A percentile compares a stretch with the other conserved stretches of the same genome.
Conservation (phyloP, 2,329 filamentous ascomycete species). For the Sclerotinia minor region DNA sequence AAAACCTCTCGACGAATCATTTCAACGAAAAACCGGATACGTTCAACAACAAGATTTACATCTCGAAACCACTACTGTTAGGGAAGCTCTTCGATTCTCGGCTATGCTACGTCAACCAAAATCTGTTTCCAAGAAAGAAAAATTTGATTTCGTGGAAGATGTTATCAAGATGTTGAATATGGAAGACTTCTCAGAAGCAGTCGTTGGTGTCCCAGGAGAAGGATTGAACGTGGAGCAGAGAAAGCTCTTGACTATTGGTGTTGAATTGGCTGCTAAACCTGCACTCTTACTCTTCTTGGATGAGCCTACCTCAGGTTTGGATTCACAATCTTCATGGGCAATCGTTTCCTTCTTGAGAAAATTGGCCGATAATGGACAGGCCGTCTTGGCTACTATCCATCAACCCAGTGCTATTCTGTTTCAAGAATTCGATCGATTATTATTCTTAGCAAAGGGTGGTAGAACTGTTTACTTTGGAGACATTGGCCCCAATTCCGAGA, state of each 20-base stretch:
- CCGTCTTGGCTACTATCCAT: slow-evolving; percentile 92
- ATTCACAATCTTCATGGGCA: slow-evolving; percentile 91
- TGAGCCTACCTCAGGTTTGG: slow-evolving; percentile 91
- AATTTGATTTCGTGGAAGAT: slow-evolving; percentile 84
- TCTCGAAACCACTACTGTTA: slow-evolving; percentile 76
- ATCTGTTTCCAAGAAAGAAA: slow-evolving; percentile 70
- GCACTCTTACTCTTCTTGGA: slow-evolving; percentile 88
- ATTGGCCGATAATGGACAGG: slow-evolving; percentile 83
- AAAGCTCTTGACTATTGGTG: slow-evolving; percentile 85
- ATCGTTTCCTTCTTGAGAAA: slow-evolving; percentile 87
- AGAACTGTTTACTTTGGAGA: slow-evolving; percentile 81
- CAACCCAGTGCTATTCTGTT: slow-evolving; percentile 93
- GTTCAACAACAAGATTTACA: slow-evolving; percentile 94
- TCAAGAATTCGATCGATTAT: slow-evolving; percentile 80
- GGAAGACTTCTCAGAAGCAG: slow-evolving; percentile 85
- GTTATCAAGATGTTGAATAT: slow-evolving; percentile 91
- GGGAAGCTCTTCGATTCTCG: slow-evolving; percentile 77
- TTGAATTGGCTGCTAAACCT: slow-evolving; percentile 93
- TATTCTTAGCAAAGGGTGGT: slow-evolving; percentile 76
- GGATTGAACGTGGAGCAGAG: slow-evolving; percentile 73
- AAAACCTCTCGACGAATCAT: slow-evolving; percentile 54
- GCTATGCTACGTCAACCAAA: slow-evolving; percentile 83
- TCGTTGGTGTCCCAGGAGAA: slow-evolving; percentile 89
- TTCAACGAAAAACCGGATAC: slow-evolving; percentile 91
- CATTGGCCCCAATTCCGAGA: slow-evolving; percentile 54